Percentiles rank a stretch among this genome's conserved stretches.
Conservation (phyloP, 371 early-diverging fungal species). For the Massospora cicadina region DNA sequence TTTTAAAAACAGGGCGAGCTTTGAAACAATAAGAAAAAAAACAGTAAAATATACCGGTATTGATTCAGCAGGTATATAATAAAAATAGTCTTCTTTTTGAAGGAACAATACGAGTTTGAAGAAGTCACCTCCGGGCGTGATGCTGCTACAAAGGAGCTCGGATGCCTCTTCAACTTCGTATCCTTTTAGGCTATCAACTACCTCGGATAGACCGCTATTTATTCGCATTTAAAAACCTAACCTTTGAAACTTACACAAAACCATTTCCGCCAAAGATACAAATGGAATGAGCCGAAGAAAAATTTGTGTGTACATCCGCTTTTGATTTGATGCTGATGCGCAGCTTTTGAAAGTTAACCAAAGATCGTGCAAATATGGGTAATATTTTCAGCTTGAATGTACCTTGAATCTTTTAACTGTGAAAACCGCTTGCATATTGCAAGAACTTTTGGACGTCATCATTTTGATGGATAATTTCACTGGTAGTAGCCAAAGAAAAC, state of each 20-base stretch:
- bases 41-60: not conserved
- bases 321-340: too few relatives aligned
- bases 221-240: not conserved
- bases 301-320: too few relatives aligned
- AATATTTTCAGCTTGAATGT: too few relatives aligned
- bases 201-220: not conserved
- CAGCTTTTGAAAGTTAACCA: too few relatives aligned
- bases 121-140: not conserved
- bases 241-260: not conserved
- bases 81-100: not conserved
- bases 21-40: not conserved
- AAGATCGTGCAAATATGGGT: too few relatives aligned
- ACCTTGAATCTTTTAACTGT: too few relatives aligned
- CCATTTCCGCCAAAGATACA: not conserved
- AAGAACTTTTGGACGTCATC: too few relatives aligned
- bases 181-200: not conserved
- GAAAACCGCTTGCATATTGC: too few relatives aligned
- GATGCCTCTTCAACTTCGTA: not conserved
- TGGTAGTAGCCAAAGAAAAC: too few relatives aligned
- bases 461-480: too few relatives aligned
- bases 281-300: too few relatives aligned
- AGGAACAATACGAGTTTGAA: not conserved
- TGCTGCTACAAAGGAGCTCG: not conserved
- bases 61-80: not conserved
- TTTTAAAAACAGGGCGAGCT: not conserved